Conservation (phyloP, 2,329 filamentous ascomycete species). For the Fusarium sp. region DNA sequence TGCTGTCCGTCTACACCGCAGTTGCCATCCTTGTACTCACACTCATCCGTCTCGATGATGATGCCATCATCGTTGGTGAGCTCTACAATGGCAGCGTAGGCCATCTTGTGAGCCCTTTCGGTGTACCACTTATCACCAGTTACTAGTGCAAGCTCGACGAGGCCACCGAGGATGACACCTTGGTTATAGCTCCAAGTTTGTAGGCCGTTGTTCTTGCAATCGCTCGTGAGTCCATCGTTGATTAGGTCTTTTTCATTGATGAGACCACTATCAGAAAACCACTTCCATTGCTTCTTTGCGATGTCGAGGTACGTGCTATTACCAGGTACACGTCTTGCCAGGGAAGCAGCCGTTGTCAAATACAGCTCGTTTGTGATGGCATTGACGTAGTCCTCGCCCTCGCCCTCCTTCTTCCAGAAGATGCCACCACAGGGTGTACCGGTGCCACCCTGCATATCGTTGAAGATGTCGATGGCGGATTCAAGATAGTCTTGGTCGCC, state of each 20-base stretch:
- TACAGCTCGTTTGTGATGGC: constrained; percentile 70
- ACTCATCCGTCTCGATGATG: constrained; percentile 54
- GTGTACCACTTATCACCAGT: constrained; percentile 57
- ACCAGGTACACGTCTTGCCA: constrained; percentile 61
- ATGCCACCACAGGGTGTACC: constrained; percentile 63
- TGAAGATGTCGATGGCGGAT: constrained; percentile 63
- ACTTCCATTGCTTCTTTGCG: constrained; percentile 63
- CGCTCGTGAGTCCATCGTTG: constrained; percentile 63
- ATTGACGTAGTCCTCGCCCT: constrained; percentile 62
- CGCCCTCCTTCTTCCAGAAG: constrained; percentile 65
- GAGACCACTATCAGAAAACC: constrained; percentile 63
- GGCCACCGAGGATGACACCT: constrained; percentile 65
- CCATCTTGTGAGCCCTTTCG: constrained; percentile 58
- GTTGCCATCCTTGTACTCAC: constrained; percentile 49
- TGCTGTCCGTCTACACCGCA: constrained; percentile 66
- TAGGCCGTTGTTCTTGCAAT: constrained; percentile 63
- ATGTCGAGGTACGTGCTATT: constrained; percentile 58
- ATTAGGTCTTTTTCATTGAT: constrained; percentile 62
- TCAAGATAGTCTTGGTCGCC: constrained; percentile 63
- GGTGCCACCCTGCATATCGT: constrained; percentile 64
- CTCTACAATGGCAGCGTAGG: constrained; percentile 61
- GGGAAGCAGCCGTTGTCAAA: constrained; percentile 62
- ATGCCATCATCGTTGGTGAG: constrained; percentile 59
- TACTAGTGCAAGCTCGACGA: constrained; percentile 62
- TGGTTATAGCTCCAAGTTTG: constrained; percentile 68